Evolutionary conservation across 345 rosid species (phyloP), one percentile per base, ranked within the genome.

Genomic region (Eucalyptus pauciflora): DNA sequence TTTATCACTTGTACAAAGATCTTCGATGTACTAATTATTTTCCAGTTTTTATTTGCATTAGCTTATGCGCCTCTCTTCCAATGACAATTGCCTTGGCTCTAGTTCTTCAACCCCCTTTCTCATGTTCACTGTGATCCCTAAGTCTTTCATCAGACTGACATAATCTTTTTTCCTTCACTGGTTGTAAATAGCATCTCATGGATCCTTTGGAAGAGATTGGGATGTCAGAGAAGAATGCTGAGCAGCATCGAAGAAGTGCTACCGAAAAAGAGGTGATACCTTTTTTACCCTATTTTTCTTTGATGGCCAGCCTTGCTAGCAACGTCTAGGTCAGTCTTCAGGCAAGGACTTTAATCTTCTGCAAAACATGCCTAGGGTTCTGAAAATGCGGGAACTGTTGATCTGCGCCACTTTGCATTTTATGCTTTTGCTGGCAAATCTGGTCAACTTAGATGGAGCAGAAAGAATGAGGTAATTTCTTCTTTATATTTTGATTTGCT

Each of bases 141-240:
- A 87, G 41, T 17, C 8, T 51, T 46, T 86, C 14, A 41, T 50
- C 45, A 12, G 41, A 86, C 46, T 86, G 50, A 43, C 85, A 60
- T 90, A n/a, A 22, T 62, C 86, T 31, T 86, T 67, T 4, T 79
- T 54, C 25, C 81, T 17, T 80, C 64, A 88, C 90, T 76, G 85
- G 85, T 76, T 41, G 48, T 76, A 76, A 20, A 86, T 91, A 96
- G 99, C 90, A 94, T 92, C 94, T 94, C 91, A 87, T 94, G 86
- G 99, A 98, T 92, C 98, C 98, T 81, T 96, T 97, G 93, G 99
- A 97, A 93, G 98, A 96, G 85, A 93, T 97, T 87, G 97, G 96
- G 86, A 90, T 91, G 89, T 92, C 96, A 29, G 97, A 95, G 91
- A 93, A 87, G 89, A 95, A 93, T 93, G 98, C 97, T 58, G 97